Evolutionary conservation across 805 yeast species (phyloP).

Genomic region (Maudiozyma pseudohumilis): DNA sequence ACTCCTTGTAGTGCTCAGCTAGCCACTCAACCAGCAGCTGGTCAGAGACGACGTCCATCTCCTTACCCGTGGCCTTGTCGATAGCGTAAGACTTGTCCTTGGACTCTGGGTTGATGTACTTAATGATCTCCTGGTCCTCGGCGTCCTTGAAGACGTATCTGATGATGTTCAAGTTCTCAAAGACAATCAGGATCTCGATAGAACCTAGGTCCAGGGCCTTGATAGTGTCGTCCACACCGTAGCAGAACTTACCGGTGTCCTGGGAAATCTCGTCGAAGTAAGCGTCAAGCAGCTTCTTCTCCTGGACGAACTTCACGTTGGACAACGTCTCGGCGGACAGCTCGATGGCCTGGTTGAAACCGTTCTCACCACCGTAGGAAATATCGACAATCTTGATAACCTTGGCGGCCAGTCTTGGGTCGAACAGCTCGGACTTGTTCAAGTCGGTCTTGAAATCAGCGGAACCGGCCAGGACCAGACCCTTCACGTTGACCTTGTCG

Average conservation of each 20-base stretch:
- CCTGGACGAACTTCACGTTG: conserved; percentile 96
- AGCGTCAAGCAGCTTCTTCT: conserved; percentile 82
- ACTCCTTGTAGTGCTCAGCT: conserved; percentile 89
- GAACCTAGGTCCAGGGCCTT: conserved; percentile 97
- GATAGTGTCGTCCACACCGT: conserved; percentile 92
- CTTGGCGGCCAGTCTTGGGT: conserved; percentile 76
- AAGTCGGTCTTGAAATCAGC: conserved; percentile 98
- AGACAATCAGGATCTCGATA: conserved; percentile 83
- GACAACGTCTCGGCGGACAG: conserved; percentile 93
- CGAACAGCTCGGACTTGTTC: conserved; percentile 87
- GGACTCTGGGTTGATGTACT: conserved; percentile 61
- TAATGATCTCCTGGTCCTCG: conserved; percentile 69
- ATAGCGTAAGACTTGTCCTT: conserved; percentile 64
- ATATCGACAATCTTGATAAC: conserved; percentile 90
- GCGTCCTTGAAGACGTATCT: conserved; percentile 78
- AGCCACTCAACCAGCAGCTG: conserved; percentile 90
- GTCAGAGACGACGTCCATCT: conserved; percentile 83
- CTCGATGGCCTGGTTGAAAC: conserved; percentile 98
- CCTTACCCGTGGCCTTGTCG: conserved; percentile 81
- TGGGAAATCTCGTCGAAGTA: conserved; percentile 97
- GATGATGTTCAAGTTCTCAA: conserved; percentile 78
- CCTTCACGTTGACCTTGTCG: conserved; percentile 90
- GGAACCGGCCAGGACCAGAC: conserved; percentile 94
- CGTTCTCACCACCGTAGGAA: conserved; percentile 98
- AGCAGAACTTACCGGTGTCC: conserved; percentile 96